Evolutionary conservation across 768 basidiomycete genomes (phyloP), one percentile per base, ranked within the genome.

Genomic region (Brasilioporus rufonigricans): DNA sequence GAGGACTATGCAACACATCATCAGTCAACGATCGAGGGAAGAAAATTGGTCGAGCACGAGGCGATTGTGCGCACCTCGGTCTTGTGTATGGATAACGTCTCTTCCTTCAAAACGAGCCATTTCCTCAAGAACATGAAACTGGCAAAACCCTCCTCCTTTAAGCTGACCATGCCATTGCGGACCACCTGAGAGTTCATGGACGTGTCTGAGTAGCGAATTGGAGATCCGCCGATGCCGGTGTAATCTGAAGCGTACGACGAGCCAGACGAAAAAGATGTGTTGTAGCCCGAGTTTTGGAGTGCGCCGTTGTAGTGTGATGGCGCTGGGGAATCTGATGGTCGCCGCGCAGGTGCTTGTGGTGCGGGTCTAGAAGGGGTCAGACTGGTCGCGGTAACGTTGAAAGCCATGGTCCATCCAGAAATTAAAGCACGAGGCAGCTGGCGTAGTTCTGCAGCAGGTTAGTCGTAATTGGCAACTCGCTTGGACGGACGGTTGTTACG

Each of bases 141-240:
- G 3, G 89, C 85, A 59, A 98, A 85, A 1, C 93, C 91, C 47
- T 97, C 95, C 71, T 99, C 96, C 78, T 98, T 98, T 64, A 96
- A 78, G 69, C 81, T 87, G 43, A 91, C 93, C 40, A 74, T 74
- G n/a, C 90, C 96, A 52, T 74, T 75, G 41, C 91, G 76, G 44
- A 93, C 74, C 48, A 88, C 69, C 45, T 83, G 79, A 2, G 76
- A 58, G 56, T 62, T 66, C 49, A 68, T 60, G 48, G 66, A 52
- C 24, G 61, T 51, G 35, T 75, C 72, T 5, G 75, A 74, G 51
- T 70, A 71, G 51, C 84, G 78, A 70, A 82, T 80, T 27, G 91
- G 91, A 2, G 89, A 87, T 43, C 83, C 91, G 46, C 91, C 91
- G 57, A 92, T 92, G 51, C 91, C 89, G 8, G 86, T 81, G 71